A percentile compares a stretch with the other conserved stretches of the same genome.
Evolutionary conservation across 2,329 filamentous ascomycete species (phyloP).

Genomic region (Pseudocercospora musae): DNA sequence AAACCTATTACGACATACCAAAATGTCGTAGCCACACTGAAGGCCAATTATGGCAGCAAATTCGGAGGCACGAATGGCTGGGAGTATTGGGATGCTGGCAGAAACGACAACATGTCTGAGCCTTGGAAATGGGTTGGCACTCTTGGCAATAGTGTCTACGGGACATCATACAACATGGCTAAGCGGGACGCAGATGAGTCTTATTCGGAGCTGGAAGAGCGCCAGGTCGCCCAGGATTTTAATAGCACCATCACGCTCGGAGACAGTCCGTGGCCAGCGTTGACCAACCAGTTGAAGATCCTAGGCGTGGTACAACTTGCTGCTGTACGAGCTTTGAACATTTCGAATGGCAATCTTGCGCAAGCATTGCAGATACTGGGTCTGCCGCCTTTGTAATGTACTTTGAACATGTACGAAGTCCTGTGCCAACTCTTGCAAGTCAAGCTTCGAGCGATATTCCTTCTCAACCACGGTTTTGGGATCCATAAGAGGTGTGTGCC

Average conservation of each 20-base stretch:
- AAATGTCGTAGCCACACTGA: slow-evolving; percentile 20
- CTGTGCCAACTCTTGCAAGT: neutral
- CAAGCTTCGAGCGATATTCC: neutral
- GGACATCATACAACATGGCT: slow-evolving; percentile 8
- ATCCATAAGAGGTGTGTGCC: neutral
- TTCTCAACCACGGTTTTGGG: neutral
- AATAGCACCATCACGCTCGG: slow-evolving; percentile 8
- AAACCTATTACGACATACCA: slow-evolving; percentile 18
- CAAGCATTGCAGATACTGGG: slow-evolving; percentile 13
- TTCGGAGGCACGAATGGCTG: slow-evolving; percentile 29
- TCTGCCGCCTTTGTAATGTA: neutral
- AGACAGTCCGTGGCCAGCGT: slow-evolving; percentile 23
- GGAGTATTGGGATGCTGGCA: slow-evolving; percentile 32
- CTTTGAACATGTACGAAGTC: neutral
- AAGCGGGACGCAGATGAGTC: slow-evolving; percentile 10
- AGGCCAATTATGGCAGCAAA: slow-evolving; percentile 19
- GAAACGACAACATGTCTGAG: slow-evolving; percentile 12
- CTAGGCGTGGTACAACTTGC: slow-evolving; percentile 13
- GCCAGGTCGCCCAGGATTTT: slow-evolving; percentile 9
- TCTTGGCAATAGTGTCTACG: slow-evolving; percentile 16
- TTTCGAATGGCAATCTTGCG: slow-evolving; percentile 15
- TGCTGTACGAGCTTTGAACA: slow-evolving; percentile 19
- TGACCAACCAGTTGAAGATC: slow-evolving; percentile 14
- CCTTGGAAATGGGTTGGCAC: slow-evolving; percentile 22
- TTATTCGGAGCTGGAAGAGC: neutral